Percentiles rank a stretch among this genome's conserved stretches.
Conservation (phyloP, 2,329 filamentous ascomycete genomes). For the Nannizzia gypsea region DNA sequence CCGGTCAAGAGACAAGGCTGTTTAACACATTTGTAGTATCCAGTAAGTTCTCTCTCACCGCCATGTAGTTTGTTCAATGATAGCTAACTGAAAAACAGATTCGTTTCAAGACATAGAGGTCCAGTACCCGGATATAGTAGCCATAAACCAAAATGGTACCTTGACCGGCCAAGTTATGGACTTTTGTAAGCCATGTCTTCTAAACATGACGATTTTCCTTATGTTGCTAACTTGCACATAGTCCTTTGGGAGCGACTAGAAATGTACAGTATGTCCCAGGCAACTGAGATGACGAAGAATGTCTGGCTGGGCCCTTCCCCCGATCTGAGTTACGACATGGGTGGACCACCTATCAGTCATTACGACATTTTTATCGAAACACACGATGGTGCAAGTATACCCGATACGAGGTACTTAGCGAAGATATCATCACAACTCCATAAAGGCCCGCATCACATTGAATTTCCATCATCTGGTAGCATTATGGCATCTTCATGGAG, state of each 20-base stretch:
- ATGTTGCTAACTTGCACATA: constrained; percentile 18
- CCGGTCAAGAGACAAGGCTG: constrained; percentile 43
- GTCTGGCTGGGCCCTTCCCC: constrained; percentile 85
- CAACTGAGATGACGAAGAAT: constrained; percentile 78
- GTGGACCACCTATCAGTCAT: constrained; percentile 38
- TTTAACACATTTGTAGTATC: constrained; percentile 79
- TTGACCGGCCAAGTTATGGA: constrained; percentile 71
- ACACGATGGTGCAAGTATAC: constrained; percentile 68
- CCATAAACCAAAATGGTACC: constrained; percentile 58
- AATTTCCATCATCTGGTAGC: constrained; percentile 92
- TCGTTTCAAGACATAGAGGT: constrained; percentile 62
- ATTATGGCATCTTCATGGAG: constrained; percentile 76
- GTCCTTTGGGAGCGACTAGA: constrained; percentile 75
- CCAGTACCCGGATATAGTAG: constrained; percentile 57
- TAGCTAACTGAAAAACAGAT: constrained; percentile 31
- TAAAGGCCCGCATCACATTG: constrained; percentile 46
- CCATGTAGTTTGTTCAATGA: constrained; percentile 1
- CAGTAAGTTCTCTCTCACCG: constrained; percentile 31
- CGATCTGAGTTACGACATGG: constrained; percentile 27
- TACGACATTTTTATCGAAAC: constrained; percentile 85
- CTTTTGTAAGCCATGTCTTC: constrained; percentile 47
- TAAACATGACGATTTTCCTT: neutral
- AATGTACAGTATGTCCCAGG: constrained; percentile 86
- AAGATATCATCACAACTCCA: constrained; percentile 48
- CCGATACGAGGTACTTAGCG: constrained; percentile 55